phyloP scores from a whole-genome alignment of 306 rosid genomes.

The Prunus mongolica region DNA sequence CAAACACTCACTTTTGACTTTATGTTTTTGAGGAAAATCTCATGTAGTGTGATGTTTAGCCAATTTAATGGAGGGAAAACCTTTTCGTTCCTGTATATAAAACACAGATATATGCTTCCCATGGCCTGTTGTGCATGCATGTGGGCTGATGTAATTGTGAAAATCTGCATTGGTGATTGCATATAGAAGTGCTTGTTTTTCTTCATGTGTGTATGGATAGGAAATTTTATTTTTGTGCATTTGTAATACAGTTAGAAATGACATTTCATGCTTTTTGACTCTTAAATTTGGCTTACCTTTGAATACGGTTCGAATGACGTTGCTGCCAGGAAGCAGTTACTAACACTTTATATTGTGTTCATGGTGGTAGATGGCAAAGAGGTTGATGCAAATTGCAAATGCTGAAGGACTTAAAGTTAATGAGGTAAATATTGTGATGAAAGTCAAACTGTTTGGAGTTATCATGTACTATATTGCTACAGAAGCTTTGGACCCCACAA shows the following conservation, averaged over 20 bases:
- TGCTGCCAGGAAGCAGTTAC: not conserved
- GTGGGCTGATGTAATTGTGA: too few relatives aligned
- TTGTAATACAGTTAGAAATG: not conserved
- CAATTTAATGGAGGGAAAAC: not conserved
- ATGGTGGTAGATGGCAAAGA: constrained; percentile 90
- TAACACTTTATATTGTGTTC: constrained; percentile 19
- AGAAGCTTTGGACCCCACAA: not conserved
- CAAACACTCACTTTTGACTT: not conserved
- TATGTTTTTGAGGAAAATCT: not conserved
- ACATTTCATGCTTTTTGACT: not conserved
- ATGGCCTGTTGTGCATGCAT: not conserved
- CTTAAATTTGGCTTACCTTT: not conserved
- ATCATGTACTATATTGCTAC: not conserved
- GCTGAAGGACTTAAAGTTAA: constrained; percentile 85
- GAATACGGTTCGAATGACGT: not conserved
- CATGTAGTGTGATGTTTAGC: not conserved
- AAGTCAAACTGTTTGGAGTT: not conserved
- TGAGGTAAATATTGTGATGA: constrained; percentile 49
- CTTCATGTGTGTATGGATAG: not conserved
- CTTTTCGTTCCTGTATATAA: not conserved
- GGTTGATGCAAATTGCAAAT: constrained; percentile 70
- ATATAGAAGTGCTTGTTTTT: not conserved
- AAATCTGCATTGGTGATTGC: not conserved
- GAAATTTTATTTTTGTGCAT: not conserved
- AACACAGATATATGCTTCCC: not conserved